phyloP scores from a whole-genome alignment of 768 basidiomycete genomes.

The Cystobasidium onofrii region DNA sequence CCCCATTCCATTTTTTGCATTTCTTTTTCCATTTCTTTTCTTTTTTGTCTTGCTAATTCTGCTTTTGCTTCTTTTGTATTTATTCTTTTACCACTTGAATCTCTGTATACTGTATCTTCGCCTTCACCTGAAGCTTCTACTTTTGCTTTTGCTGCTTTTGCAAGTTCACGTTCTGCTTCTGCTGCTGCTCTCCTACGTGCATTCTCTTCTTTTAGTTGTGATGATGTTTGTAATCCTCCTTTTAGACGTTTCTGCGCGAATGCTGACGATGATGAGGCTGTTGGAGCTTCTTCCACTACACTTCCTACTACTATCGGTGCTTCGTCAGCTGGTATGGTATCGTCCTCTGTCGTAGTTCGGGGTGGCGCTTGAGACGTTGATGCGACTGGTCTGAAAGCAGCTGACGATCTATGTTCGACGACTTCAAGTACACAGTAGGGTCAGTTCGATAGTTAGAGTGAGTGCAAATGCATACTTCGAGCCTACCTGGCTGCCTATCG shows the following conservation, averaged over 20 bases:
- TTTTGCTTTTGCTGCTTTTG: conserved; percentile 53
- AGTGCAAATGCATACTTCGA: background rate
- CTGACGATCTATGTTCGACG: conserved; percentile 58
- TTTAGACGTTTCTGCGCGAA: conserved; percentile 19
- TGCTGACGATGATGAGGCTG: conserved; percentile 24
- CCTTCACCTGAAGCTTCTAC: conserved; percentile 46
- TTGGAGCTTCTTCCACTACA: conserved; percentile 32
- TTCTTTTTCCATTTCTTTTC: conserved; percentile 75
- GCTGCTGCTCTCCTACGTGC: conserved; percentile 42
- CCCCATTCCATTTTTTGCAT: conserved; percentile 96
- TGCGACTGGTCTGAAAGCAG: conserved; percentile 46
- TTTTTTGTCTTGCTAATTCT: conserved; percentile 70
- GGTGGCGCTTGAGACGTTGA: conserved; percentile 13
- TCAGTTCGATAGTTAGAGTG: no score
- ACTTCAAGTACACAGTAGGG: conserved; percentile 47
- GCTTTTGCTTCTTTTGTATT: conserved; percentile 77
- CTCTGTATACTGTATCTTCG: conserved; percentile 90
- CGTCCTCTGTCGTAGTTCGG: background rate
- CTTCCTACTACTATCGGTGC: conserved; percentile 35
- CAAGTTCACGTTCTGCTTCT: conserved; percentile 48
- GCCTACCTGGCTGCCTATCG: conserved; percentile 52
- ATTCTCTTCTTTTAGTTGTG: conserved; percentile 55
- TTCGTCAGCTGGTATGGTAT: conserved; percentile 37
- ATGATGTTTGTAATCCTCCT: conserved; percentile 71
- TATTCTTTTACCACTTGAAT: conserved; percentile 75